Base-by-base conservation (phyloP, 2,329 filamentous ascomycete genomes). In the Pseudocercospora fuligena region DNA sequence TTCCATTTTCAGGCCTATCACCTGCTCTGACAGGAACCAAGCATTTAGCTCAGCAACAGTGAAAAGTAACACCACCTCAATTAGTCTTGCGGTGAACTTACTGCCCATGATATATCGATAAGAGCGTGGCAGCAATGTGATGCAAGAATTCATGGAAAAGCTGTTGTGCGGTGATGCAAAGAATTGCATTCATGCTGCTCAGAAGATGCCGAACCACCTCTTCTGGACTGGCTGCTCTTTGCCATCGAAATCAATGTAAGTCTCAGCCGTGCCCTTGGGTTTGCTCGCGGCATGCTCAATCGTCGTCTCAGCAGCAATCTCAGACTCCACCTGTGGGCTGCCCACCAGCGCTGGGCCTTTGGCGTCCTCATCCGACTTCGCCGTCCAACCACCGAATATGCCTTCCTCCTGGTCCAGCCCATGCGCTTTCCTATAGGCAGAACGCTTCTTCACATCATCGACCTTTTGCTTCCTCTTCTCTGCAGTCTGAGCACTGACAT, bases 401-500 rank as follows among this genome's bases (percentile, higher is more conserved):
- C 75, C 82, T 74, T 74, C 72, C 12, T 67, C 84, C 73, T 86
- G 82, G 78, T 93, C 90, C 75, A 97, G 79, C 9, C 93, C 93
- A 83, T 97, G 93, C 67, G 91, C 92, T 80, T 92, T 90, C 74
- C 94, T 89, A 81, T 93, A 99, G 79, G 92, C 89, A 68, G 87
- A 87, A 74, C 94, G 87, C 87, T 97, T 97, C 78, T 90, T 87
- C 29, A 95, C 90, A 81, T 99, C 95, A 72, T 97, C 93, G 64
- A 93, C 85, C 72, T 89, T 89, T 75, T 86, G 86, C 74, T 88
- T 87, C 63, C 94, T 87, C 81, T 89, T 88, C 79, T 94, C 92
- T 61, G 86, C 84, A 29, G 91, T 90, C 75, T 89, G 82, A 70
- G 86, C 83, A 31, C 89, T 90, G 70, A 87, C 87, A 78, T 94